Evolutionary conservation across 2,329 filamentous ascomycete genomes (phyloP), one percentile per base, ranked within the genome.

Genomic region (Colletotrichum higginsianum): DNA sequence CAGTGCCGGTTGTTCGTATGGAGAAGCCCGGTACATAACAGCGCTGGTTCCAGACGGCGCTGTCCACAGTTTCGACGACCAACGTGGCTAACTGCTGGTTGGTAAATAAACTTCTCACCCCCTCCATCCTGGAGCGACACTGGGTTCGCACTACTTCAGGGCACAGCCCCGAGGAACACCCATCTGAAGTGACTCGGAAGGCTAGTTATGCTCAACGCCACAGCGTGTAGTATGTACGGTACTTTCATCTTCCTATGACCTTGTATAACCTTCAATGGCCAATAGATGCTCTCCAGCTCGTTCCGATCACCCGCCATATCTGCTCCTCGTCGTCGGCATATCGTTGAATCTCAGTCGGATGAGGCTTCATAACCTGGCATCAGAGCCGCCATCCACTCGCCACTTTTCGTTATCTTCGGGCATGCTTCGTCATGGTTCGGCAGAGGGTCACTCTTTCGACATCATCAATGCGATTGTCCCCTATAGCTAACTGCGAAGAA

Each of bases 241-340:
- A 35, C 30, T 4, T n/a, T 16, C 21, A 21, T 52, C 18, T 18
- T 35, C 42, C 21, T 11, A 21, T 4, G 38, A 35, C 40, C 56
- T 56, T 15, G 50, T 30, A 21, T 18, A 38, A 49, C 35, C 52
- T 64, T 35, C 40, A 15, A 44, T 46, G n/a, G n/a, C n/a, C 68
- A 64, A 64, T 53, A 58, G 64, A 71, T 35, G 64, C 67, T 58
- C 64, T 44, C 58, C 66, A 50, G 50, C 49, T 42, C 26, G 30
- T 15, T 42, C 44, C 49, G 38, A 26, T 18, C 11, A 49, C 16
- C 30, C 21, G 21, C 38, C n/a, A 9, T 7, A 23, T 26, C 15
- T 26, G 55, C 38, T 13, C 38, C 55, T 44, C n/a, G 16, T 13
- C 15, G 38, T 23, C 15, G 23, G 42, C n/a, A 18, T 38, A 38